phyloP scores from a whole-genome alignment of 1,139 yeast genomes.

The Geotrichum klebahnii region DNA sequence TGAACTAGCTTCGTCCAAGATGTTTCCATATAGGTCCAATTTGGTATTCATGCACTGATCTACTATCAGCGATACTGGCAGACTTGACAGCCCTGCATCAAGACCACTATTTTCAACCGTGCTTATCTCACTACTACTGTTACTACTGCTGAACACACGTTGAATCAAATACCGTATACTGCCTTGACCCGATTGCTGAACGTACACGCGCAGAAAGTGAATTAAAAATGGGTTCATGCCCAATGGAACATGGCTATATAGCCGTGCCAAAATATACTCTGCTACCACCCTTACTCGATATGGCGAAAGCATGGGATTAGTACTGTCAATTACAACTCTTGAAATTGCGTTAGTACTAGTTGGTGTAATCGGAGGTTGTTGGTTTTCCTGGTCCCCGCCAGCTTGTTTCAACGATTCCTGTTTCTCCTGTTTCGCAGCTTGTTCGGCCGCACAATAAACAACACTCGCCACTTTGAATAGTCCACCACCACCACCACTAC shows the following conservation, averaged over 20 bases:
- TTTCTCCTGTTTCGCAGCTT: not conserved
- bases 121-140: not conserved
- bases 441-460: conserved; percentile 3
- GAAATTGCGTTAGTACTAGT: too few relatives aligned
- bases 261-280: conserved; percentile 14
- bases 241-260: conserved; percentile 7
- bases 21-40: conserved; percentile 13
- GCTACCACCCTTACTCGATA: conserved; percentile 6
- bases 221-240: conserved; percentile 11
- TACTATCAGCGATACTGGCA: conserved; percentile 8
- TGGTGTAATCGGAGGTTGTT: not conserved
- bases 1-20: not conserved
- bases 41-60: conserved; percentile 5
- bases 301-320: too few relatives aligned
- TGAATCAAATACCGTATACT: not conserved
- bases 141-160: not conserved
- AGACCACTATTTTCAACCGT: not conserved
- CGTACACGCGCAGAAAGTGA: conserved; percentile 16
- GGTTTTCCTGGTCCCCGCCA: not conserved
- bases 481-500: not conserved
- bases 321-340: too few relatives aligned
- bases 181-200: not conserved
- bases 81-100: conserved; percentile 8
- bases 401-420: not conserved
- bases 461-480: conserved; percentile 4